These are phyloP conservation scores for Phallus indusiatus DNA, from an alignment of 768 basidiomycete species.

Conservation along the genomic window DNA sequence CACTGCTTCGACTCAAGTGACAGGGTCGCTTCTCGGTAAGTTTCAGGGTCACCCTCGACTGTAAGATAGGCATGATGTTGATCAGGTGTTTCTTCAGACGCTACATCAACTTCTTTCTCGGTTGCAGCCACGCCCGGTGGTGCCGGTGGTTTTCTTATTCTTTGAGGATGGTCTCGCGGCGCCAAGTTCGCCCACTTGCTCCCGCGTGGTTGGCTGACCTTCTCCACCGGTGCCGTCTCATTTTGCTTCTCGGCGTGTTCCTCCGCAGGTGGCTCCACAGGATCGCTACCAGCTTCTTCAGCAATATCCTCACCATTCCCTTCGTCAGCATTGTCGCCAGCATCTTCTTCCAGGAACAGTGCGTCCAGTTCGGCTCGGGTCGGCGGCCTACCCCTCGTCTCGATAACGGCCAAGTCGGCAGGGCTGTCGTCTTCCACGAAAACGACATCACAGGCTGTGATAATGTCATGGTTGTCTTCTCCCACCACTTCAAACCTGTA, in stretches of 20 bases:
- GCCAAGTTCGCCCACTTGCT: not conserved
- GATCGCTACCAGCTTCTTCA: not conserved
- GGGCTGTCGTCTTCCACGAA: not conserved
- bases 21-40: not conserved
- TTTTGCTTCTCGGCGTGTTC: too few relatives aligned
- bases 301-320: too few relatives aligned
- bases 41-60: not conserved
- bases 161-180: not conserved
- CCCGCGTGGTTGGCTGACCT: conserved; percentile 6
- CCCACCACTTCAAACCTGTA: not conserved
- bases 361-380: not conserved
- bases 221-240: conserved; percentile 16
- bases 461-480: not conserved
- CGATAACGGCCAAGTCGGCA: not conserved
- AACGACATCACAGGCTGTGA: not conserved
- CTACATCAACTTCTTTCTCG: not conserved
- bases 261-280: not conserved
- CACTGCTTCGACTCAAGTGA: conserved; percentile 8
- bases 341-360: not conserved
- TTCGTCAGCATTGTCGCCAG: too few relatives aligned
- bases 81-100: conserved; percentile 15
- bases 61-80: conserved; percentile 16
- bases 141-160: not conserved
- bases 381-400: not conserved
- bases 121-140: conserved; percentile 11